These are phyloP conservation scores for Elsinoe necatrix DNA, from an alignment of 2,329 filamentous ascomycete species.

Conservation along the genomic window DNA sequence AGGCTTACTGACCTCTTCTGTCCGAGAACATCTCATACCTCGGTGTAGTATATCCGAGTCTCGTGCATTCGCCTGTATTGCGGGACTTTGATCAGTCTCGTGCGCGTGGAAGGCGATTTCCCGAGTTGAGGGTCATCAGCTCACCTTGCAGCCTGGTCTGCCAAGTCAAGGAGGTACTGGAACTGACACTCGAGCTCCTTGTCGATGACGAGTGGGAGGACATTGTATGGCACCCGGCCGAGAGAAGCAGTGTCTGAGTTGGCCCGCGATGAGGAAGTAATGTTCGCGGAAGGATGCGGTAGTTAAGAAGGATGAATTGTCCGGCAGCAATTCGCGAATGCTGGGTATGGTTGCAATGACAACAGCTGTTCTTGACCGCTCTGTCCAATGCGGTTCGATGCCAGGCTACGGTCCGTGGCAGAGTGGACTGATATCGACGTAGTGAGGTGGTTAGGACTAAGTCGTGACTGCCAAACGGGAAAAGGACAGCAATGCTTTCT, in stretches of 20 bases:
- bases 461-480: not conserved
- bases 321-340: not conserved
- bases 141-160: slow-evolving; percentile 27
- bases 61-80: slow-evolving; percentile 16
- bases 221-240: slow-evolving; percentile 7
- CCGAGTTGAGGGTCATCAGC: slow-evolving; percentile 13
- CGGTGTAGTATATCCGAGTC: slow-evolving; percentile 1
- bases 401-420: not conserved
- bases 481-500: not conserved
- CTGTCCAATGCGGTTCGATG: not conserved
- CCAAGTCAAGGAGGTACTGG: slow-evolving; percentile 20
- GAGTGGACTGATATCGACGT: not conserved
- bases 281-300: not conserved
- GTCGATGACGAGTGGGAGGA: slow-evolving; percentile 17
- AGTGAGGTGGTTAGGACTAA: not conserved
- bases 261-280: not conserved
- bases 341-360: not conserved
- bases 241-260: not conserved
- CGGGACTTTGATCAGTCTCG: slow-evolving; percentile 16
- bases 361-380: not conserved
- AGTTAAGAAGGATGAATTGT: not conserved
- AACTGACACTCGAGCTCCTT: slow-evolving; percentile 15
- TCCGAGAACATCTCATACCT: slow-evolving; percentile 56
- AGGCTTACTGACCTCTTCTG: slow-evolving; percentile 52
- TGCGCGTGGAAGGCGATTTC: not conserved